These are phyloP conservation scores for Pseudocercospora fijiensis DNA, from an alignment of 2,329 filamentous ascomycete species.

Conservation along the genomic window DNA sequence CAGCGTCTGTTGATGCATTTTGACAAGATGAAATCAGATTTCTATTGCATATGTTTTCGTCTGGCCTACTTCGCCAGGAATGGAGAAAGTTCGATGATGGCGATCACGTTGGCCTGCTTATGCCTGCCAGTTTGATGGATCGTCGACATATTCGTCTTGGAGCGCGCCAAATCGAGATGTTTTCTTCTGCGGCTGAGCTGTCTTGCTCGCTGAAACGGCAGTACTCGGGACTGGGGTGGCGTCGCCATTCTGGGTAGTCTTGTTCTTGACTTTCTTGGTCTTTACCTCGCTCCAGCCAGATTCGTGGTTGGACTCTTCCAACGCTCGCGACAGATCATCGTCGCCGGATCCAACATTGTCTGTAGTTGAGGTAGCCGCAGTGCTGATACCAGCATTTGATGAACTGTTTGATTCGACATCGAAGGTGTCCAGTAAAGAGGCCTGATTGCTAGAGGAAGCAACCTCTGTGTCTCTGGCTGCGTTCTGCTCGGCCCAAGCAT, in stretches of 20 bases:
- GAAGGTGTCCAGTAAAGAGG: constrained; percentile 52
- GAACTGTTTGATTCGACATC: constrained; percentile 46
- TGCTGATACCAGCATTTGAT: constrained; percentile 42
- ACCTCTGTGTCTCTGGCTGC: constrained; percentile 19
- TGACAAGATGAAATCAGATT: constrained; percentile 2
- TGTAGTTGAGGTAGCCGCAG: constrained; percentile 43
- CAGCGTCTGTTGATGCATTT: not conserved
- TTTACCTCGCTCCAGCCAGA: constrained; percentile 62
- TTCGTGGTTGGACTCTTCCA: constrained; percentile 50
- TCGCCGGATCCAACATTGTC: constrained; percentile 57
- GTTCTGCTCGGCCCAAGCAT: constrained; percentile 52
- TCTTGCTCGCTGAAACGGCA: not conserved
- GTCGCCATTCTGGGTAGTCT: constrained; percentile 30
- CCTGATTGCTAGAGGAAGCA: constrained; percentile 12
- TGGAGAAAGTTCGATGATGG: not conserved
- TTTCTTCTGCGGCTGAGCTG: not conserved
- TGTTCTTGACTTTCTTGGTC: constrained; percentile 58
- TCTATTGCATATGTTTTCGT: not conserved
- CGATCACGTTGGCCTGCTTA: not conserved
- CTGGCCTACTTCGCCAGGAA: constrained; percentile 1
- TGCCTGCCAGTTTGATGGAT: not conserved
- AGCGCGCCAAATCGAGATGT: not conserved
- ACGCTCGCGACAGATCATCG: constrained; percentile 57
- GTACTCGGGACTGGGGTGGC: constrained; percentile 16
- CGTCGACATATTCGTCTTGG: not conserved